phyloP scores from a whole-genome alignment of 129 eudicot genomes.

The Arctium lappa region DNA sequence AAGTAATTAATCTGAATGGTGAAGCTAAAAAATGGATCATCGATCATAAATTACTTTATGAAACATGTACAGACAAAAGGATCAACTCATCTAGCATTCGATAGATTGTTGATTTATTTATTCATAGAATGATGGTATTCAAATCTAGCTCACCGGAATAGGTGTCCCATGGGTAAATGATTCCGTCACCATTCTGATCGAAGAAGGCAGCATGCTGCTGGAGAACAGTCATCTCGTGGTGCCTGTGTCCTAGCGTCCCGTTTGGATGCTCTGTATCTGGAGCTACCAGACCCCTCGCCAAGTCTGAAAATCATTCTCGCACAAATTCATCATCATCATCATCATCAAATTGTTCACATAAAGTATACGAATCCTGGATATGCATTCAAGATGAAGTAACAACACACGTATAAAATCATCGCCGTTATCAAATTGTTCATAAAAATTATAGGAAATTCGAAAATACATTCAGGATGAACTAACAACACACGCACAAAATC shows the following conservation, averaged over 20 bases:
- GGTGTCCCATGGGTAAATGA: conserved; percentile 96
- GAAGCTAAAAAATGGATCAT: neutral
- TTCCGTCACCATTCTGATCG: conserved; percentile 74
- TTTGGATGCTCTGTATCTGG: conserved; percentile 78
- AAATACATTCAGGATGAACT: neutral
- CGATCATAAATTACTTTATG: neutral
- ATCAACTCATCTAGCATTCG: neutral
- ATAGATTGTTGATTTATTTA: neutral
- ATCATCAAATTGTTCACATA: neutral
- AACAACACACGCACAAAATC: neutral
- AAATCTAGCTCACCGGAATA: conserved; percentile 49
- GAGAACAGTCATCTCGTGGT: conserved; percentile 63
- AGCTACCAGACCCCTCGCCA: conserved; percentile 77
- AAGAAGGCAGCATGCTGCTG: conserved; percentile 89
- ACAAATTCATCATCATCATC: neutral
- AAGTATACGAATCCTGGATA: neutral
- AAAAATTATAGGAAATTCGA: neutral
- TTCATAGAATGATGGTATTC: neutral
- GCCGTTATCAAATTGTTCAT: neutral
- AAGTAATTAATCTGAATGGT: neutral
- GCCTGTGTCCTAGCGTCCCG: conserved; percentile 71
- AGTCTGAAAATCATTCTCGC: conserved; percentile 39
- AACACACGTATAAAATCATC: neutral
- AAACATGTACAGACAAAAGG: neutral
- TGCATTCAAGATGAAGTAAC: neutral